Evolutionary conservation across 352 stramenopile genomes (phyloP), one percentile per base, ranked within the genome.

Genomic region (Sclerospora graminicola): DNA sequence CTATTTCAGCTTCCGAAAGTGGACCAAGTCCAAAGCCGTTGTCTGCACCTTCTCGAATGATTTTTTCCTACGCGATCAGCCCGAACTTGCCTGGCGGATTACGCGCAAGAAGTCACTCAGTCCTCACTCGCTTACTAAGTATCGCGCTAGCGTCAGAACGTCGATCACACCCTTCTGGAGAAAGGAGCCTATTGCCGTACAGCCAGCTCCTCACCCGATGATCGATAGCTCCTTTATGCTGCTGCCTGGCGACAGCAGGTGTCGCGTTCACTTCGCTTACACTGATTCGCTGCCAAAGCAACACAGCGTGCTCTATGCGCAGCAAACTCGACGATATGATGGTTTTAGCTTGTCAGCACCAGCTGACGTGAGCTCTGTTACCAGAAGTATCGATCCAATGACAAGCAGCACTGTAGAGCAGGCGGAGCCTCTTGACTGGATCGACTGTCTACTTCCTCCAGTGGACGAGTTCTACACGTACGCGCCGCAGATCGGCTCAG

Each of bases 1-100:
- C 69, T 97, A 97, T 57, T 97, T 97, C 54, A 83, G 63, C 55
- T 97, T 97, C 64, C 72, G 80, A 63, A 93, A 93, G 48, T 90
- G 78, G 78, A 90, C 78, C 58, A 89, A 89, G 53, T 84, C 72
- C 45, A 80, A 82, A 45, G 68, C 74, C 35, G 55, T 77, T 27
- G 71, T 84, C 26, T 86, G 74, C 56, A 86, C 74, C 32, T 86
- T 86, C 49, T 82, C 67, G 15, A 86, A 87, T 55, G 71, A 84
- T 31, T 82, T 63, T 45, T 86, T 86, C 58, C 34, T 75, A 33
- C 70, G 74, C 16, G 70, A 86, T 51, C 69, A 79, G 38, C 74
- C 74, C 2, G 70, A 84, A 34, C 61, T 82, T 9, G 57, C 69
- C 6, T 81, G 70, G 63, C 55, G 60, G 26, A 86, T 86, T 44